Percentiles rank a stretch among this genome's conserved stretches.
phyloP scores from a whole-genome alignment of 2,329 filamentous ascomycete genomes.

The Didymella segeticola region DNA sequence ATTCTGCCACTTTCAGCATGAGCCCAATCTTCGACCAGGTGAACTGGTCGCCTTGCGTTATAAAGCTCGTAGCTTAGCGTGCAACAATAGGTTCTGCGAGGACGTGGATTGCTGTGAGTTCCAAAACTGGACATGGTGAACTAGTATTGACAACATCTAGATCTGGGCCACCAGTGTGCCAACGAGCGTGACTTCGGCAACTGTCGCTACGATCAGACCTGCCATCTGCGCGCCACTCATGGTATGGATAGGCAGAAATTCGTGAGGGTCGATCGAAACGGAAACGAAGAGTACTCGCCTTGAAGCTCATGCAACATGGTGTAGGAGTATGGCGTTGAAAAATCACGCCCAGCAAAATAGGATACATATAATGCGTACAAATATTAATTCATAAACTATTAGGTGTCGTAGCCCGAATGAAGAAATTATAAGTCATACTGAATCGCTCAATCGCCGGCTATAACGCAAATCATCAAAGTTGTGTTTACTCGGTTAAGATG shows the following conservation, averaged over 20 bases:
- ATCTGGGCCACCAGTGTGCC: slow-evolving; percentile 51
- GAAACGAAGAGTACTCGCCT: slow-evolving; percentile 26
- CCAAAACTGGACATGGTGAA: background rate
- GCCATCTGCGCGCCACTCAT: slow-evolving; percentile 50
- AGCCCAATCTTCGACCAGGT: slow-evolving; percentile 45
- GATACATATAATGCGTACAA: no score
- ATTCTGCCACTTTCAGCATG: slow-evolving; percentile 54
- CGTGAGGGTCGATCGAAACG: slow-evolving; percentile 34
- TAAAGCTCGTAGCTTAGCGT: slow-evolving; percentile 51
- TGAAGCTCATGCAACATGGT: background rate
- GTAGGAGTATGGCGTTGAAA: no score
- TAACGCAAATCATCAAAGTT: background rate
- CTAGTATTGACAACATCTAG: slow-evolving; percentile 14
- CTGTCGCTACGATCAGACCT: slow-evolving; percentile 45
- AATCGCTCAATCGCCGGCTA: background rate
- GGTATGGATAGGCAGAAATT: slow-evolving; percentile 48
- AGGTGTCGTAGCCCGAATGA: background rate
- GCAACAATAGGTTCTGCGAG: slow-evolving; percentile 48
- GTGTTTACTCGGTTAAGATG: background rate
- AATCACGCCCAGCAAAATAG: no score
- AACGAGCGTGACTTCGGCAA: slow-evolving; percentile 47
- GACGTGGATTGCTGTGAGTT: slow-evolving; percentile 52
- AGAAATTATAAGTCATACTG: background rate
- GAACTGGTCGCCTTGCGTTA: slow-evolving; percentile 52
- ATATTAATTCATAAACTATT: background rate